A percentile compares a stretch with the other conserved stretches of the same genome.
phyloP scores from a whole-genome alignment of 1,284 basidiomycete genomes.

The Mrakiaceae sp. region DNA sequence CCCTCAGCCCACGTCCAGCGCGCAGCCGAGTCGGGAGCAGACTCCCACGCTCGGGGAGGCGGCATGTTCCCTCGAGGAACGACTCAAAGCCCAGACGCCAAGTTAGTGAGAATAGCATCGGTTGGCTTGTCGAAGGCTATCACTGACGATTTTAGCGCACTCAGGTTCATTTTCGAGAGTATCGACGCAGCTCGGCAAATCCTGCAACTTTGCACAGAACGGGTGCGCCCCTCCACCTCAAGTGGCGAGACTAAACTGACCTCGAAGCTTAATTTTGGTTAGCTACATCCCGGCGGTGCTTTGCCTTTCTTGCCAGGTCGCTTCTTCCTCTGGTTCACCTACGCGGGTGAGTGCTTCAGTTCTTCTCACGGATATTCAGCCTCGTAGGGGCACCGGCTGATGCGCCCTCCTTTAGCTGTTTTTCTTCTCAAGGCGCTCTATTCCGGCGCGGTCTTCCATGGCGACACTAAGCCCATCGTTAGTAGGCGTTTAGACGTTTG shows the following conservation, averaged over 20 bases:
- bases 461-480: conserved; percentile 10
- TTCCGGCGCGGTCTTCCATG: conserved; percentile 35
- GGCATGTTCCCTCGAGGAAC: conserved; percentile 13
- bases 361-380: neutral
- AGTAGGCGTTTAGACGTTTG: no score
- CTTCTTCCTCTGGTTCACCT: conserved; percentile 33
- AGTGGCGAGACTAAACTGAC: conserved; percentile 8
- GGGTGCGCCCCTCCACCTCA: neutral
- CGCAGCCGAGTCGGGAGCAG: conserved; percentile 16
- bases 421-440: conserved; percentile 27
- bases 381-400: neutral
- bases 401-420: neutral
- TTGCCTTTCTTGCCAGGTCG: conserved; percentile 33
- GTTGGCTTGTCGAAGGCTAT: no score
- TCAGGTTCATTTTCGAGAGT: conserved; percentile 12
- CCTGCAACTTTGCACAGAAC: conserved; percentile 32
- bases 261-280: no score
- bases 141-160: neutral
- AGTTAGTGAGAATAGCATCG: neutral
- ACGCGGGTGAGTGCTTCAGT: conserved; percentile 22
- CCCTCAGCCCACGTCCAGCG: conserved; percentile 33
- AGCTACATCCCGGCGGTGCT: conserved; percentile 30
- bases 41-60: neutral
- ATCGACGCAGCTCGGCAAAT: conserved; percentile 31
- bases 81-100: conserved; percentile 10